These are phyloP conservation scores for Dispira simplex DNA, from an alignment of 192 early-diverging fungal genomes.

Conservation along the genomic window DNA sequence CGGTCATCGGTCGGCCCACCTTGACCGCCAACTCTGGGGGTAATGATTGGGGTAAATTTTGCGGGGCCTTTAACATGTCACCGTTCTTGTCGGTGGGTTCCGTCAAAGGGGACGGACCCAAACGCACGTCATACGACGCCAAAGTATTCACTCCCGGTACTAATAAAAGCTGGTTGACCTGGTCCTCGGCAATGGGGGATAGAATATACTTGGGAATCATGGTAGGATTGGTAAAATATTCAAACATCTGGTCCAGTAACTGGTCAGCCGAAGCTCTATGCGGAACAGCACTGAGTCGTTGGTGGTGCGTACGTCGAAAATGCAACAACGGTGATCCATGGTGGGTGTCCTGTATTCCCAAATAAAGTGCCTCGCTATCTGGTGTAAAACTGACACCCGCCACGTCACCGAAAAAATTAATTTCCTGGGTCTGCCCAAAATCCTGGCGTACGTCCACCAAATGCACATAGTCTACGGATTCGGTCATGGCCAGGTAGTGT, in stretches of 20 bases:
- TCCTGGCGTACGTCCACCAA: conserved; percentile 16
- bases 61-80: too few relatives aligned
- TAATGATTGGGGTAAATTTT: too few relatives aligned
- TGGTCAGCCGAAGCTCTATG: neutral
- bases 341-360: conserved; percentile 20
- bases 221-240: conserved; percentile 1
- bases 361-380: conserved; percentile 23
- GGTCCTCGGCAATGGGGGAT: conserved; percentile 1
- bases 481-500: conserved; percentile 21
- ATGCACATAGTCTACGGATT: conserved; percentile 29
- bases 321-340: conserved; percentile 3
- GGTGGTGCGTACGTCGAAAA: neutral
- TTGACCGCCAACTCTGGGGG: too few relatives aligned
- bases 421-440: conserved; percentile 18
- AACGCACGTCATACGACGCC: neutral
- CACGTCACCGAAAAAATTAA: conserved; percentile 29
- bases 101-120: neutral
- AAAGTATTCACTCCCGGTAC: neutral
- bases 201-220: neutral
- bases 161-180: conserved; percentile 1
- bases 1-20: too few relatives aligned
- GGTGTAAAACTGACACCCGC: conserved; percentile 25
- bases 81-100: neutral
- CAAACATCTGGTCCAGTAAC: neutral
- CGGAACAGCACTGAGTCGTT: neutral